Base-by-base conservation (phyloP, 805 yeast genomes). In the Metschnikowia baotianmanensis region DNA sequence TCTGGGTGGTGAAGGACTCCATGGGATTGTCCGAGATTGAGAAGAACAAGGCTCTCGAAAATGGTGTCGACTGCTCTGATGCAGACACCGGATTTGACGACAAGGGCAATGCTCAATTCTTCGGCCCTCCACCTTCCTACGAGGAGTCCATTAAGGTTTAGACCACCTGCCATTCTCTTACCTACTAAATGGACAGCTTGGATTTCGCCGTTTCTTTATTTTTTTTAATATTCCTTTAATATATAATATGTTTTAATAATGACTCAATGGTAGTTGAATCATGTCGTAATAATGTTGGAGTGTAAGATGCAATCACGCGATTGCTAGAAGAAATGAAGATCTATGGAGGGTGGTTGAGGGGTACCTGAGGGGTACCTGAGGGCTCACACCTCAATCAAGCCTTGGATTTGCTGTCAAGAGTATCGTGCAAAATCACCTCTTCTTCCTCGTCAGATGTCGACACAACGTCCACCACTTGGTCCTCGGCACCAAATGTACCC, bases 81-180 rank as follows among this genome's bases (percentile, higher is more conserved):
- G 79, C 68, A 13, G 70, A 76, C 50, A 81, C 93, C 5, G 58
- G 62, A 5, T 74, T 69, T 46, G 72, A 78, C 50, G 87, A 78
- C 32, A 78, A 80, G 65, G 82, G 80, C 31, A 67, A 67, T 38
- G 61, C 75, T 16, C 59, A 57, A 6, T 80, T 71, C 51, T 67
- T 75, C 20, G 86, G 83, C 28, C 77, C 79, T 38, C 93, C 93
- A 36, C 93, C 93, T 4, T 76, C 77, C 35, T 84, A 77, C 57
- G 82, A 77, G 52, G 75, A 69, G 50, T 69, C 71, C 26, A 55
- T 73, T 43, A 69, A 61, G 45, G 56, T 63, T 25, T 71, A 57
- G 40, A 18, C 7, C 7, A 3, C 17, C 22, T 17, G 22, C 3
- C 6, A 15, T 34, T 15, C 19, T 10, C 33, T 21, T 23, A 13